phyloP scores from a whole-genome alignment of 2,329 filamentous ascomycete species.

The Ceratocystis colombiana region DNA sequence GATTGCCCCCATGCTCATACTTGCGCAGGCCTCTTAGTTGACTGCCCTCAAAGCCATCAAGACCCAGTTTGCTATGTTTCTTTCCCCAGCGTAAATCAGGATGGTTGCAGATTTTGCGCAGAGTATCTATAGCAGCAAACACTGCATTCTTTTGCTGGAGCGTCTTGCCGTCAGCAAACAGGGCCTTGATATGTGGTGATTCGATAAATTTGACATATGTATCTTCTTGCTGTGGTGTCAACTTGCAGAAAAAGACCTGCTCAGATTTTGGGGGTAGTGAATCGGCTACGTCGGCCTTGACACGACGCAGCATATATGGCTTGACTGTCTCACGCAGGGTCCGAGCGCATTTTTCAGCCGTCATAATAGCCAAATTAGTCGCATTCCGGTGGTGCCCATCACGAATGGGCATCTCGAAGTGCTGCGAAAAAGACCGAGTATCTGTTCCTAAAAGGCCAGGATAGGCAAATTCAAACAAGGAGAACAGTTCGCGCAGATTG shows the following conservation, averaged over 20 bases:
- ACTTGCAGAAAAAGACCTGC: conserved; percentile 88
- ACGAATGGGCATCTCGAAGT: conserved; percentile 90
- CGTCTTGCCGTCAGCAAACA: conserved; percentile 15
- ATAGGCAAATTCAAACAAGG: conserved; percentile 92
- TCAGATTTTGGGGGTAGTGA: conserved; percentile 94
- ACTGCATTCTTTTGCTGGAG: conserved; percentile 21
- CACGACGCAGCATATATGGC: conserved; percentile 80
- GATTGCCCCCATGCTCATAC: background rate
- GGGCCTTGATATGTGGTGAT: conserved; percentile 25
- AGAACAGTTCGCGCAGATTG: conserved; percentile 91
- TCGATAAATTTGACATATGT: conserved; percentile 25
- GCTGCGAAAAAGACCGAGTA: conserved; percentile 78
- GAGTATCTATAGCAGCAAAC: conserved; percentile 77
- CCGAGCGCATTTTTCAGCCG: conserved; percentile 85
- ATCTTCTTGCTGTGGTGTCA: conserved; percentile 47
- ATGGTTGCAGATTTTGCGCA: conserved; percentile 96
- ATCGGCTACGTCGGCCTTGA: conserved; percentile 87
- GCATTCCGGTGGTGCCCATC: conserved; percentile 93
- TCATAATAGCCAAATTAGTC: conserved; percentile 86
- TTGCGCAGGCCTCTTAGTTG: background rate
- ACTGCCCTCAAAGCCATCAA: background rate
- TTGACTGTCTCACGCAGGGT: conserved; percentile 89
- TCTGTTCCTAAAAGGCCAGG: conserved; percentile 83
- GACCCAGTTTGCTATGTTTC: conserved; percentile 11
- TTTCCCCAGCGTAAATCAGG: conserved; percentile 60